Evolutionary conservation across 108 stramenopile genomes (phyloP).

Genomic region (Aureococcus anophagefferens): DNA sequence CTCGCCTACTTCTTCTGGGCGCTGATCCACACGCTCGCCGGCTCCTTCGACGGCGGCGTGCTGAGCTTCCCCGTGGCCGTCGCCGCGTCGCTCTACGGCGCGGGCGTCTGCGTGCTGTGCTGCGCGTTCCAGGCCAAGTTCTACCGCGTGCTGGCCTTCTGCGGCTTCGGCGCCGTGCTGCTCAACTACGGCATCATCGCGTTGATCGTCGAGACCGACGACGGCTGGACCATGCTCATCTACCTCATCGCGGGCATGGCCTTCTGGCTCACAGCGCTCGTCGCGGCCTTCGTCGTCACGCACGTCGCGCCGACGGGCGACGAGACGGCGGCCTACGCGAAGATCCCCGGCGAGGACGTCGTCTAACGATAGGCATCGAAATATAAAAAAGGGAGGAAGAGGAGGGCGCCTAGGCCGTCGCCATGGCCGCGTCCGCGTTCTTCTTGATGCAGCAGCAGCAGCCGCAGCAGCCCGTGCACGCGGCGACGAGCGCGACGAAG

Average conservation of each 20-base stretch:
- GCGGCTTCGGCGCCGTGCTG: neutral
- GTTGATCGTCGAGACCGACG: neutral
- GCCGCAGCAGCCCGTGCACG: neutral
- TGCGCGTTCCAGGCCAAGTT: slow-evolving; percentile 5
- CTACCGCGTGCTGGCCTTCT: neutral
- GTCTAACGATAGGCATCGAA: no score
- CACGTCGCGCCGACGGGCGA: no score
- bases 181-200: neutral
- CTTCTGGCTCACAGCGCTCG: no score
- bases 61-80: no score
- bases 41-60: neutral
- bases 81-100: neutral
- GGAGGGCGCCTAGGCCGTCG: no score
- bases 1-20: no score
- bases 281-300: no score
- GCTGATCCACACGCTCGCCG: neutral
- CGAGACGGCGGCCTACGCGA: no score
- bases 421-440: neutral
- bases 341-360: no score
- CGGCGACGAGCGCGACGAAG: neutral
- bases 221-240: neutral
- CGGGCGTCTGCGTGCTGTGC: neutral
- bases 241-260: neutral
- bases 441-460: neutral
- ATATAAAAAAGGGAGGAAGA: no score